Conservation (phyloP, 441 rosid species). For the Erysimum cheiri region DNA sequence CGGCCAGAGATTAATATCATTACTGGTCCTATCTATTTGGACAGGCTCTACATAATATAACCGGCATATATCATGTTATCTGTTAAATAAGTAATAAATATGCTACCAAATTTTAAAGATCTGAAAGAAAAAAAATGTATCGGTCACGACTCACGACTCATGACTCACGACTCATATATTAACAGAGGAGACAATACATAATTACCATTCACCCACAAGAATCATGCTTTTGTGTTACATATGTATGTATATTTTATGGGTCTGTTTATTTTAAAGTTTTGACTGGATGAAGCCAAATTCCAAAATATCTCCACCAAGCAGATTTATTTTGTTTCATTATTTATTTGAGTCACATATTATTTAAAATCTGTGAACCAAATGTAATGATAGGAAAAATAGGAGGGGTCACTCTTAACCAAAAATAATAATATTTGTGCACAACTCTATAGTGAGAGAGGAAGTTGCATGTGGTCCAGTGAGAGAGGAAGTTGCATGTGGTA, state of each 20-base stretch:
- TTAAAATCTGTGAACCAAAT: slow-evolving; percentile 3
- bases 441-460: too few relatives aligned
- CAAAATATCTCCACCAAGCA: slow-evolving; percentile 24
- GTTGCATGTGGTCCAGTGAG: slow-evolving; percentile 40
- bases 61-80: background rate
- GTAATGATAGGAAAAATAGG: background rate
- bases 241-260: background rate
- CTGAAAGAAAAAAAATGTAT: background rate
- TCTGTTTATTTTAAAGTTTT: slow-evolving; percentile 1
- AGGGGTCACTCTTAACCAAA: background rate
- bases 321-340: slow-evolving; percentile 15
- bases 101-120: background rate
- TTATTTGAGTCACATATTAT: background rate
- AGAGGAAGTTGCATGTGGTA: slow-evolving; percentile 41
- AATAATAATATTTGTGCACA: background rate
- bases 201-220: slow-evolving; percentile 30
- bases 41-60: background rate
- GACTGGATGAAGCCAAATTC: slow-evolving; percentile 6
- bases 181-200: background rate
- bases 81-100: background rate
- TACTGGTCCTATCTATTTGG: background rate
- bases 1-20: slow-evolving; percentile 5
- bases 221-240: slow-evolving; percentile 13
- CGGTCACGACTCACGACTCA: slow-evolving; percentile 23
- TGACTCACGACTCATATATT: slow-evolving; percentile 15